Conservation (phyloP, 2,329 filamentous ascomycete genomes). For the Elsinoe necatrix region DNA sequence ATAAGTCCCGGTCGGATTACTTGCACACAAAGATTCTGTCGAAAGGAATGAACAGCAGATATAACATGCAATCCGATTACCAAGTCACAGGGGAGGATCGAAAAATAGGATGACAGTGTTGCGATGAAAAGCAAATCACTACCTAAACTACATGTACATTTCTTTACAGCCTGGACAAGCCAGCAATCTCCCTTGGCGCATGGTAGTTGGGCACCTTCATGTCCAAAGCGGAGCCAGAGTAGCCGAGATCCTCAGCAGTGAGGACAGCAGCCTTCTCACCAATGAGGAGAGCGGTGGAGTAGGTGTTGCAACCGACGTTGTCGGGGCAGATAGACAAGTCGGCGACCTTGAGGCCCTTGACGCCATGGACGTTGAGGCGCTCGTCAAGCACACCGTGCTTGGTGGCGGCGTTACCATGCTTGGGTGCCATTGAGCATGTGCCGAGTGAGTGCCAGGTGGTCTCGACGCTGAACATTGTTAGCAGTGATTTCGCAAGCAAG, state of each 20-base stretch:
- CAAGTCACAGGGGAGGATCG: too few species aligned
- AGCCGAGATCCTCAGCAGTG: constrained; percentile 64
- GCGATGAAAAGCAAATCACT: constrained; percentile 5
- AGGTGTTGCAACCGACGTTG: constrained; percentile 58
- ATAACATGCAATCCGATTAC: too few species aligned
- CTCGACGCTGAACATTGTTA: constrained; percentile 51
- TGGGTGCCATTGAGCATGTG: constrained; percentile 70
- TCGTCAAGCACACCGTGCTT: constrained; percentile 72
- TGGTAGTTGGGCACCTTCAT: constrained; percentile 59
- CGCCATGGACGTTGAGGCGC: constrained; percentile 67
- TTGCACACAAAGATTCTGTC: too few species aligned
- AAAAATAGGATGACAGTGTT: background rate
- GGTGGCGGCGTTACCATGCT: constrained; percentile 68
- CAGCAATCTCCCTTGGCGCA: constrained; percentile 38
- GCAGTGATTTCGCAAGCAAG: constrained; percentile 7
- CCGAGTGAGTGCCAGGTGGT: constrained; percentile 63
- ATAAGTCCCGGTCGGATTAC: too few species aligned
- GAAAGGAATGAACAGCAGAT: too few species aligned
- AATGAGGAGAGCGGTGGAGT: constrained; percentile 63
- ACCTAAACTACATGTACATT: background rate
- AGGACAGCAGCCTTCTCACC: constrained; percentile 67
- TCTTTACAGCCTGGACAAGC: constrained; percentile 34
- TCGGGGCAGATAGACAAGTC: constrained; percentile 70
- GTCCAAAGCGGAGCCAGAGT: constrained; percentile 61
- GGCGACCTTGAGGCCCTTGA: constrained; percentile 68